Base-by-base conservation (phyloP, 2,329 filamentous ascomycete genomes). In the Neodidymelliopsis sp. region DNA sequence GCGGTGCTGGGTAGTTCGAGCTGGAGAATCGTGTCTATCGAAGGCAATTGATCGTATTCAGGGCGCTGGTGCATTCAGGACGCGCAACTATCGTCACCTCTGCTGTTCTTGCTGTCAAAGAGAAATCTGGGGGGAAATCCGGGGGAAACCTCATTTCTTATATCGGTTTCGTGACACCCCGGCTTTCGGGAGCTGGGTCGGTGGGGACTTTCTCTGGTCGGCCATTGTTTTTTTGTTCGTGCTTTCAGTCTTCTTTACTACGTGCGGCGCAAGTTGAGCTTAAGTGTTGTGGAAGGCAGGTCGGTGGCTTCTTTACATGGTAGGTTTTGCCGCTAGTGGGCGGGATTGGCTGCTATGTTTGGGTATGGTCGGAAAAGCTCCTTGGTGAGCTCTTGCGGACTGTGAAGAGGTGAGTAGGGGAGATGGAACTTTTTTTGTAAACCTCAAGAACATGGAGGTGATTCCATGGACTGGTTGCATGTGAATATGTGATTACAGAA, bases 321-420 rank as follows among this genome's bases (percentile, higher is more conserved):
- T 28, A 49, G 13, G 22, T 13, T 3, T 13, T 18, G 22, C 46
- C 39, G 39, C 38, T 38, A 34, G 28, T 18, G 28, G 18, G 11
- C 39, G 46, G 39, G 19, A 39, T 38, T 34, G 28, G 4, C 6
- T 43, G 20, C 39, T 27, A 49, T 15, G 33, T 43, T 41, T 23
- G 33, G 25, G 19, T 13, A 15, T 7, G 3, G 5, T 19, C 4
- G 6, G 10, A 30, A 12, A 12, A 11, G 1, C 4, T n/a, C 7
- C n/a, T 19, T 15, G 8, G 11, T 16, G 15, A 19, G 19, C 29
- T 19, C n/a, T 33, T 18, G n/a, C 16, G 12, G 2, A 33, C 3
- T 33, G 15, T 2, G 19, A 10, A 4, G 10, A 19, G 3, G 35
- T 20, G 6, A 19, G 12, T n/a, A 7, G 2, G 13, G 18, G 22